phyloP scores from a whole-genome alignment of 2,329 filamentous ascomycete genomes.

The Zasmidium citrigriseum region DNA sequence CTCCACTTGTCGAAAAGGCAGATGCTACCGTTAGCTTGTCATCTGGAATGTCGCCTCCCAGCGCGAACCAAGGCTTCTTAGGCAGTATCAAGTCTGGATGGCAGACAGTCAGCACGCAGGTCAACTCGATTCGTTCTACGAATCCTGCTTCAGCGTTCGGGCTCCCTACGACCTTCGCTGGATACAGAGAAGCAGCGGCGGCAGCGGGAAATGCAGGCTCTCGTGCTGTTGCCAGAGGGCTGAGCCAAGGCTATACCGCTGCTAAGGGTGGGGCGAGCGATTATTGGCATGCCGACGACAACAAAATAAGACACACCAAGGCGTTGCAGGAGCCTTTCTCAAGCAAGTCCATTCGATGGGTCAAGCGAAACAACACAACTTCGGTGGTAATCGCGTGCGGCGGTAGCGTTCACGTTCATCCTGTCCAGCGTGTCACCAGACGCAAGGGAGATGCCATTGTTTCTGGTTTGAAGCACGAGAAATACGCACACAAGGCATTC shows the following conservation, averaged over 20 bases:
- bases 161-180: conserved; percentile 34
- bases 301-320: conserved; percentile 67
- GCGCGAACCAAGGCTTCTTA: conserved; percentile 30
- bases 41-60: conserved; percentile 33
- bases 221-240: conserved; percentile 70
- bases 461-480: conserved; percentile 42
- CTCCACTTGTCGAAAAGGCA: conserved; percentile 32
- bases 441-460: conserved; percentile 51
- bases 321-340: conserved; percentile 47
- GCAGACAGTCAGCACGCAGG: conserved; percentile 43
- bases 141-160: conserved; percentile 21
- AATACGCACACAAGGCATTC: conserved; percentile 27
- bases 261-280: conserved; percentile 69
- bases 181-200: conserved; percentile 33
- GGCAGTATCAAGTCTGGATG: conserved; percentile 39
- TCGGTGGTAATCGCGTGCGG: conserved; percentile 66
- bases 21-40: conserved; percentile 34
- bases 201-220: conserved; percentile 59
- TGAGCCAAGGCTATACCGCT: conserved; percentile 73
- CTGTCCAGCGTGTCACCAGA: conserved; percentile 52
- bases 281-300: conserved; percentile 73
- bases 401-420: conserved; percentile 67
- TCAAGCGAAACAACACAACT: conserved; percentile 63
- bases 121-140: conserved; percentile 29
- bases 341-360: conserved; percentile 63